Conservation (phyloP, 371 early-diverging fungal genomes). For the Mortierella sp. region DNA sequence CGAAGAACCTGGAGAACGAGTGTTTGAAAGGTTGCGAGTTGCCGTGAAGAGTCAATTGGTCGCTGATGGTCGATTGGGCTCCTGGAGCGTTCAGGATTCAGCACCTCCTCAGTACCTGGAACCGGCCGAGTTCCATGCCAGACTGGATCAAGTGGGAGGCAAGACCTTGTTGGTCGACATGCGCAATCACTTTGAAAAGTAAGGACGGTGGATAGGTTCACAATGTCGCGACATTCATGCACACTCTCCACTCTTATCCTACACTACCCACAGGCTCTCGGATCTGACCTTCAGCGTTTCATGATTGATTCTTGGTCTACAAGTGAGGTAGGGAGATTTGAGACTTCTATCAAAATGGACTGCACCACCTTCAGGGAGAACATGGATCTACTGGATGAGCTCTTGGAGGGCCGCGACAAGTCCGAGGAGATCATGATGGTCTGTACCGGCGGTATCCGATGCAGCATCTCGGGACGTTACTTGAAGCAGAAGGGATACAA, state of each 20-base stretch:
- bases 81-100: constrained; percentile 61
- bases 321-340: constrained; percentile 70
- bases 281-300: background rate
- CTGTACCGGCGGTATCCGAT: constrained; percentile 85
- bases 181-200: constrained; percentile 79
- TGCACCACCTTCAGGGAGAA: constrained; percentile 75
- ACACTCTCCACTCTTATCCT: no score
- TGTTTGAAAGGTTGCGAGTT: constrained; percentile 71
- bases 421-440: constrained; percentile 76
- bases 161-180: constrained; percentile 69
- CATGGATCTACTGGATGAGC: constrained; percentile 47
- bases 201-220: constrained; percentile 29
- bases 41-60: constrained; percentile 70
- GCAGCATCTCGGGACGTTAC: constrained; percentile 79
- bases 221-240: no score
- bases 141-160: constrained; percentile 56
- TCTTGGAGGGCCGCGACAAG: constrained; percentile 37
- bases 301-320: background rate
- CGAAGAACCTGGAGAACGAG: constrained; percentile 56
- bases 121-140: constrained; percentile 67
- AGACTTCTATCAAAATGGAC: constrained; percentile 71
- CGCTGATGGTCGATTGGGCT: constrained; percentile 50
- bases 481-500: constrained; percentile 73
- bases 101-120: constrained; percentile 67
- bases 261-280: no score